A percentile compares a stretch with the other conserved stretches of the same genome.
Conservation (phyloP, 768 basidiomycete genomes). For the Clitopilus passeckerianus region DNA sequence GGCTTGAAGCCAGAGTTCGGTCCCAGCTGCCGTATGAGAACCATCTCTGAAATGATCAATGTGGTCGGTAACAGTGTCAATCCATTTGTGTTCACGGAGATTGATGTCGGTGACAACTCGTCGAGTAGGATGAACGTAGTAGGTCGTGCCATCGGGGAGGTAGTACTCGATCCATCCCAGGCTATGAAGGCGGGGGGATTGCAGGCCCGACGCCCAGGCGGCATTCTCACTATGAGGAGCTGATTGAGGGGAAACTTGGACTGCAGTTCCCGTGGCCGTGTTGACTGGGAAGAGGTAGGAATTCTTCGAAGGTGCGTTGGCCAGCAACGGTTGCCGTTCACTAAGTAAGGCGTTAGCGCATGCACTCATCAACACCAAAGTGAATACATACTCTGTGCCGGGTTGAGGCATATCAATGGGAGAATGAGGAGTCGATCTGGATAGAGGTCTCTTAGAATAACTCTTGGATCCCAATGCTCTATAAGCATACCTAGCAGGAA, state of each 20-base stretch:
- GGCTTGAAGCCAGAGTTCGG: conserved; percentile 65
- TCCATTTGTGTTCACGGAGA: conserved; percentile 44
- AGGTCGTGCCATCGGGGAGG: conserved; percentile 68
- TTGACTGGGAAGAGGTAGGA: conserved; percentile 22
- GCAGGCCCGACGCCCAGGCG: conserved; percentile 16
- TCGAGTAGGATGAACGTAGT: conserved; percentile 62
- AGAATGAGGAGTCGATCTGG: not conserved
- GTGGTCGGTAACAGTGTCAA: conserved; percentile 47
- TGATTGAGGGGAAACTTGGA: conserved; percentile 20
- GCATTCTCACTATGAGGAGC: conserved; percentile 7
- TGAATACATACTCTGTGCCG: conserved; percentile 24
- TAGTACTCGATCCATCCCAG: conserved; percentile 75
- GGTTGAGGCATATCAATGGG: conserved; percentile 1
- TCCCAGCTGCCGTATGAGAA: conserved; percentile 24
- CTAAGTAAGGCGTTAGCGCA: conserved; percentile 21
- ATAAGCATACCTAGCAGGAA: not conserved
- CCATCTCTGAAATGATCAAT: conserved; percentile 30
- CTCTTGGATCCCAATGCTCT: not conserved
- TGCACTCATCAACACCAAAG: too few species aligned
- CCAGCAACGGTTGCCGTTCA: conserved; percentile 50
- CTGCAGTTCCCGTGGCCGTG: conserved; percentile 9
- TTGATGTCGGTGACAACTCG: conserved; percentile 70
- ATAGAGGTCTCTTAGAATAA: not conserved
- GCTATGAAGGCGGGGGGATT: conserved; percentile 33
- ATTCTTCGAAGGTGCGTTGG: conserved; percentile 21